A percentile compares a stretch with the other conserved stretches of the same genome.
Conservation (phyloP, 108 stramenopile genomes). For the Cyclotella choctawhatcheeana region DNA sequence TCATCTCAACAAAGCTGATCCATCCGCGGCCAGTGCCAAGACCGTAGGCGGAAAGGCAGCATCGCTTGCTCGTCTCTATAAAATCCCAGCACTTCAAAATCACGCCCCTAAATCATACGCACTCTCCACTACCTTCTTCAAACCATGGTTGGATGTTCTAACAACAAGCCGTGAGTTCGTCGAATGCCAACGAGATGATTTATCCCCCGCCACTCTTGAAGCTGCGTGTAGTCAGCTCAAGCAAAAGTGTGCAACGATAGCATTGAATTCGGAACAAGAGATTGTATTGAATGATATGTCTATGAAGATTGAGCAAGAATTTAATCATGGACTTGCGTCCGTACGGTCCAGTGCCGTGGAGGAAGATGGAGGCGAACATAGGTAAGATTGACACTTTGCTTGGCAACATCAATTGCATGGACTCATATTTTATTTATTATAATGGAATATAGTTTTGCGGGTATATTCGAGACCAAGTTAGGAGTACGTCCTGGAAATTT, state of each 20-base stretch:
- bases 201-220: neutral
- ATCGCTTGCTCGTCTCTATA: slow-evolving; percentile 20
- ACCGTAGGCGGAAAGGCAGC: no score
- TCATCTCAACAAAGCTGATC: no score
- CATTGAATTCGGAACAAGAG: slow-evolving; percentile 13
- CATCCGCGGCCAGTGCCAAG: no score
- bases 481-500: slow-evolving; percentile 13
- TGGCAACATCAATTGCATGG: no score
- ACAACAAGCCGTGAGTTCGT: neutral
- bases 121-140: slow-evolving; percentile 26
- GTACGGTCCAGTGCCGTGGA: slow-evolving; percentile 37
- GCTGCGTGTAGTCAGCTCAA: slow-evolving; percentile 18
- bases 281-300: neutral
- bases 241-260: neutral
- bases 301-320: slow-evolving; percentile 5
- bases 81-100: slow-evolving; percentile 7
- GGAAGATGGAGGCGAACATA: slow-evolving; percentile 28
- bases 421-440: no score
- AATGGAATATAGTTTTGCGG: slow-evolving; percentile 30
- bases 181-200: neutral
- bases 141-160: slow-evolving; percentile 19
- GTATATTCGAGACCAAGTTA: slow-evolving; percentile 31
- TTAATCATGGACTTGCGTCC: slow-evolving; percentile 20
- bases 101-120: slow-evolving; percentile 32
- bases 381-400: no score